Evolutionary conservation across 1,139 yeast genomes (phyloP).

Genomic region (Yamadazyma kanchanaburiensis): DNA sequence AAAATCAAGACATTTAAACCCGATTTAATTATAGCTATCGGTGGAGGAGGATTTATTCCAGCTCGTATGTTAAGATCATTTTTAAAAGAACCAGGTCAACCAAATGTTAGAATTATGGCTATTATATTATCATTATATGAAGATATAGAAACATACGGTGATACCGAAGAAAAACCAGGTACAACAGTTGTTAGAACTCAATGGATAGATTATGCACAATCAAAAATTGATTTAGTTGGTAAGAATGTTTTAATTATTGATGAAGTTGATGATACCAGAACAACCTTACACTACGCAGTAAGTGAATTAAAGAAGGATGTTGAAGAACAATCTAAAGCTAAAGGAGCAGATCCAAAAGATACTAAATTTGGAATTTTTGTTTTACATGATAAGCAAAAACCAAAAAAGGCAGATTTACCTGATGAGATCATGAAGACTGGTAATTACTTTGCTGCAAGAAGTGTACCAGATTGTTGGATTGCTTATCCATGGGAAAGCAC

Average conservation of each 20-base stretch:
- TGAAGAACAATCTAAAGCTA: conserved; percentile 47
- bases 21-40: conserved; percentile 84
- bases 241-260: conserved; percentile 83
- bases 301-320: conserved; percentile 85
- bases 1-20: conserved; percentile 71
- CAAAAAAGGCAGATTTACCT: conserved; percentile 78
- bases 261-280: conserved; percentile 95
- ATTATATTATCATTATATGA: conserved; percentile 89
- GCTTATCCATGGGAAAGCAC: conserved; percentile 97
- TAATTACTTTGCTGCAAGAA: conserved; percentile 86
- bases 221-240: conserved; percentile 65
- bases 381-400: conserved; percentile 87
- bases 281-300: conserved; percentile 89
- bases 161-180: conserved; percentile 65
- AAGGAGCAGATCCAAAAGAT: conserved; percentile 46
- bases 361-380: conserved; percentile 89
- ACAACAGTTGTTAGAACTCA: conserved; percentile 89
- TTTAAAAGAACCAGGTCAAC: conserved; percentile 79
- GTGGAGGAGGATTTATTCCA: conserved; percentile 95
- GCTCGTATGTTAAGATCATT: conserved; percentile 93
- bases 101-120: conserved; percentile 91
- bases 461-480: conserved; percentile 92
- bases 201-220: conserved; percentile 86
- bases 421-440: conserved; percentile 59
- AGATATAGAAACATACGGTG: conserved; percentile 62